Evolutionary conservation across 2,329 filamentous ascomycete genomes (phyloP), one percentile per base, ranked within the genome.

Genomic region (Aureobasidium sp.): DNA sequence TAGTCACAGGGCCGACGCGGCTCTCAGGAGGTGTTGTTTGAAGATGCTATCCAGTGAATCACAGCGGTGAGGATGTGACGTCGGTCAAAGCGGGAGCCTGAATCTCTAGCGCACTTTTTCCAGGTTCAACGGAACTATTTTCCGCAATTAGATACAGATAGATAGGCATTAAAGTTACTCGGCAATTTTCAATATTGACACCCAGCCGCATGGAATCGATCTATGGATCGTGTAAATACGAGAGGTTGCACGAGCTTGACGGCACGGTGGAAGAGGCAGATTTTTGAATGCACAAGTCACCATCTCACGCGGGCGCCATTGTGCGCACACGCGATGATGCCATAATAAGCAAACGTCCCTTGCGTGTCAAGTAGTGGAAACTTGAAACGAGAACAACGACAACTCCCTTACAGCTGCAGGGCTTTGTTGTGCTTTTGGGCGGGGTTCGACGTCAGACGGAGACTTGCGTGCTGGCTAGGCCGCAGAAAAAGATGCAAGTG

Each of bases 351-450:
- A 58, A 58, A 32, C 9, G 6, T 34, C 27, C 57, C 57, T 60
- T 60, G 36, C 57, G 36, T 42, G 46, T 42, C 42, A 48, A 20
- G 44, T 42, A 50, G 44, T 51, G 57, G 56, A 48, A 60, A 50
- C 56, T 60, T 60, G 56, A 60, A 50, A 60, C 56, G 57, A 60
- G 57, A 46, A 57, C 41, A 34, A 57, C 41, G 39, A 57, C 27
- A 27, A 23, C 57, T 60, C 46, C 57, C 57, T 46, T 60, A 51
- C 46, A 50, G 41, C 34, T 51, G 57, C 57, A 60, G 46, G 34
- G 57, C 57, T 41, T 48, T 42, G 57, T 60, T 36, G 46, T 26
- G 36, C 56, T 47, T 15, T 23, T 48, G 32, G 27, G 55, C 55
- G 55, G 55, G 32, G 47, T 37, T 41, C 34, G 41, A 60, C 57